A percentile compares a stretch with the other conserved stretches of the same genome.
phyloP scores from a whole-genome alignment of 1,139 yeast species.

The Geotrichum siamense region DNA sequence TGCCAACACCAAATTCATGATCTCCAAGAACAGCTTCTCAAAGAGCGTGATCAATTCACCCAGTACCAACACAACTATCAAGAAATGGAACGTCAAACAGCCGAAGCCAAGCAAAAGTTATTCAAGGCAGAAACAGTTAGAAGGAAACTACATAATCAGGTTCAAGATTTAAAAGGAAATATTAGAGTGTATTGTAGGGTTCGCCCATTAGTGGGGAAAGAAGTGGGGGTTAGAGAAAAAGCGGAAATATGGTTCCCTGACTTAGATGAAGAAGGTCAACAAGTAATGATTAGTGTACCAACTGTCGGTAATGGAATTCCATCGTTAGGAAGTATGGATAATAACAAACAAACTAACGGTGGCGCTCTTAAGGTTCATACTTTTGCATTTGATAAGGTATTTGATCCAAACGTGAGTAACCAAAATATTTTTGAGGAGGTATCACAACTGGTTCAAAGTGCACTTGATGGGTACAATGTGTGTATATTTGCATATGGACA shows the following conservation, averaged over 20 bases:
- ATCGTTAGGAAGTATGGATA: conserved; percentile 15
- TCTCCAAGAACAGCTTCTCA: conserved; percentile 4
- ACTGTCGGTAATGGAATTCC: conserved; percentile 14
- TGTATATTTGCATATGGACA: conserved; percentile 34
- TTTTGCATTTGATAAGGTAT: conserved; percentile 76
- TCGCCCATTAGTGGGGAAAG: conserved; percentile 46
- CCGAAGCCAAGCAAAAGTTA: conserved; percentile 31
- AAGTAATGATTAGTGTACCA: conserved; percentile 24
- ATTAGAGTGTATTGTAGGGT: conserved; percentile 86
- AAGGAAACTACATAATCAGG: conserved; percentile 60
- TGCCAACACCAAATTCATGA: conserved; percentile 3
- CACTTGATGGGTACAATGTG: conserved; percentile 61
- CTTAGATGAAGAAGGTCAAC: conserved; percentile 49
- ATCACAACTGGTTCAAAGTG: conserved; percentile 80
- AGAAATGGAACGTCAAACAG: conserved; percentile 22
- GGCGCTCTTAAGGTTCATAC: conserved; percentile 31
- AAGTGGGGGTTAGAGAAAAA: conserved; percentile 31
- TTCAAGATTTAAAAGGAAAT: conserved; percentile 87
- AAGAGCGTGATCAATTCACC: conserved; percentile 3
- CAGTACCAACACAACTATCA: conserved; percentile 21
- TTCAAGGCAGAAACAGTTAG: conserved; percentile 48
- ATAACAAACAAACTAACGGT: conserved; percentile 28
- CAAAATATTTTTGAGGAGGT: conserved; percentile 70
- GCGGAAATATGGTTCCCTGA: conserved; percentile 44
- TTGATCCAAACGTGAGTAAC: conserved; percentile 50